Evolutionary conservation across 495 filamentous ascomycete genomes (phyloP).

Genomic region (Hyaloscypha finlandica): DNA sequence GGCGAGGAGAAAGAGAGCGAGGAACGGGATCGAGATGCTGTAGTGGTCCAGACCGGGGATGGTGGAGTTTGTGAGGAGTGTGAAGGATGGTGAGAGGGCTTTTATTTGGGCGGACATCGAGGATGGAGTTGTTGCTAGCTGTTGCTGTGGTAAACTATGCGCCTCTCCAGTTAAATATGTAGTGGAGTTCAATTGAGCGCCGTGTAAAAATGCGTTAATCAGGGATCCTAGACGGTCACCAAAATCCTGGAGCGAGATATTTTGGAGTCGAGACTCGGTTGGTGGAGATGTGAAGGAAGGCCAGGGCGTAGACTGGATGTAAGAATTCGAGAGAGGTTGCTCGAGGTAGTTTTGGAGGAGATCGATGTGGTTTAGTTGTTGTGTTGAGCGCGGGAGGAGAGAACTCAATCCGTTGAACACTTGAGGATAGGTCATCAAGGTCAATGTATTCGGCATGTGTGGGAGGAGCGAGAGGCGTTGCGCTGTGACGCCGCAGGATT

Average conservation of each 20-base stretch:
- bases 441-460: conserved; percentile 8
- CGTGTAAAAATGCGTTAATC: conserved; percentile 23
- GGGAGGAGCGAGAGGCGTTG: conserved; percentile 22
- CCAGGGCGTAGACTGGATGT: conserved; percentile 22
- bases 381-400: conserved; percentile 16
- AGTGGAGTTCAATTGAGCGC: conserved; percentile 18
- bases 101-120: not conserved
- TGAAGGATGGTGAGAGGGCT: conserved; percentile 4
- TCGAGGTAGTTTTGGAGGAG: conserved; percentile 25
- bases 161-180: conserved; percentile 11
- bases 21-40: conserved; percentile 13
- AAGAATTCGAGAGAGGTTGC: conserved; percentile 17
- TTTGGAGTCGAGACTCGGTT: conserved; percentile 17
- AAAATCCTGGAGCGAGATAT: conserved; percentile 21
- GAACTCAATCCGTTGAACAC: conserved; percentile 5
- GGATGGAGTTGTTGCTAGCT: not conserved
- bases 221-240: conserved; percentile 18
- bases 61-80: conserved; percentile 8
- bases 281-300: not conserved
- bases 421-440: conserved; percentile 10
- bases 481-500: conserved; percentile 21
- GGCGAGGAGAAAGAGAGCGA: conserved; percentile 16
- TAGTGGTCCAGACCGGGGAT: not conserved
- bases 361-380: conserved; percentile 10
- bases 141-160: not conserved